Evolutionary conservation across 2,329 filamentous ascomycete species (phyloP), one percentile per base, ranked within the genome.

Genomic region (Aspergillus quadricinctus): DNA sequence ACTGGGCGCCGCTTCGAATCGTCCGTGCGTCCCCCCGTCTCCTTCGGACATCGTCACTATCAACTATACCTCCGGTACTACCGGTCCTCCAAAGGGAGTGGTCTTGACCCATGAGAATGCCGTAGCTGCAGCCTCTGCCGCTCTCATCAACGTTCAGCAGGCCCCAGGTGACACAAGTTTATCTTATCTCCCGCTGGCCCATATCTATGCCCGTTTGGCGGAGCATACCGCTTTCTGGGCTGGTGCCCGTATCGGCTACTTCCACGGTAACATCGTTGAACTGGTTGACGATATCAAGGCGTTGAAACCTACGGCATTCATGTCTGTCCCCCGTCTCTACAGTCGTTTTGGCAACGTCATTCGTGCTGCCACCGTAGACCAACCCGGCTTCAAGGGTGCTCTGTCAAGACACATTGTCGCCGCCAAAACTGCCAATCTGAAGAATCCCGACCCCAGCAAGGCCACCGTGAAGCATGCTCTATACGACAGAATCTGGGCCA

Each of bases 251-350:
- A 86, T 97, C 65, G 94, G 93, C 11, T 99, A 93, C 75, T 99
- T 97, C 83, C 90, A 94, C 65, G 94, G 94, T 54, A 91, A 97
- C 69, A 88, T 97, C 60, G 71, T 89, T 11, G 89, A 89, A 61
- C 79, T 99, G 19, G 86, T 95, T 0, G 94, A 99, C 57, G 94
- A 99, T 69, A 76, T 99, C 77, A 96, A 97, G 79, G 73, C 91
- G 41, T 80, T 99, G 55, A 85, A 86, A 57, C 94, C 94, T 0
- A 94, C 88, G 11, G 82, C 83, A 10, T 91, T 99, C 73, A 86
- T 88, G 65, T 96, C 91, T 17, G 94, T 99, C 1, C 94, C 94
- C 0, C 86, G 94, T 60, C 82, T 99, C 10, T 97, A 86, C 80
- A 97, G 96, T 75, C 86, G 91, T 52, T 96, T 97, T 73, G 90